These are phyloP conservation scores for Macadamia integrifolia DNA, from an alignment of 164 flowering plant species.

Conservation along the genomic window DNA sequence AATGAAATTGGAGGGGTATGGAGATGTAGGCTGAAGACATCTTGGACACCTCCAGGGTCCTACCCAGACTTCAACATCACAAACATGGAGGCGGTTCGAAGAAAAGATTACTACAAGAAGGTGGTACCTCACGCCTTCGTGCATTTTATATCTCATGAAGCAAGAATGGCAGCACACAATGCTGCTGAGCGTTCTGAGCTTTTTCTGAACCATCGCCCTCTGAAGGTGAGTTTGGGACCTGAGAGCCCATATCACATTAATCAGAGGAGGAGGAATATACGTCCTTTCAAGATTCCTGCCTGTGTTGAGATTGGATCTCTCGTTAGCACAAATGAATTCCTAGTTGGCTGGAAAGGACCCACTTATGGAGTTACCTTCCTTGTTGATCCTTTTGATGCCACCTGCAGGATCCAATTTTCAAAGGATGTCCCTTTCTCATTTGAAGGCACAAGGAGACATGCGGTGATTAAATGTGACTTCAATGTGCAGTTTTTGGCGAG, in stretches of 20 bases:
- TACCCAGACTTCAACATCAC: conserved; percentile 47
- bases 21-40: conserved; percentile 78
- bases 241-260: conserved; percentile 47
- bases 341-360: conserved; percentile 75
- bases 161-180: conserved; percentile 36
- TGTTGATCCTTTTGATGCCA: conserved; percentile 76
- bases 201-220: conserved; percentile 24
- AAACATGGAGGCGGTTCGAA: conserved; percentile 12
- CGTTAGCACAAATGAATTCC: conserved; percentile 43
- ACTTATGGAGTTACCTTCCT: conserved; percentile 54
- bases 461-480: conserved; percentile 71
- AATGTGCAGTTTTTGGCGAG: conserved; percentile 71
- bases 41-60: conserved; percentile 73
- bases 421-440: conserved; percentile 66
- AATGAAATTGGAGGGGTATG: conserved; percentile 49
- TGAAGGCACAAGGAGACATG: conserved; percentile 23
- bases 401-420: conserved; percentile 59
- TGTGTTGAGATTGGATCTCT: conserved; percentile 52
- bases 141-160: conserved; percentile 59
- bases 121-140: conserved; percentile 92
- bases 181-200: conserved; percentile 48
- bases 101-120: conserved; percentile 36
- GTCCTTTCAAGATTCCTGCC: conserved; percentile 51
- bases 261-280: conserved; percentile 46
- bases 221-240: conserved; percentile 65